Evolutionary conservation across 139 green algal genomes (phyloP), one percentile per base, ranked within the genome.

Genomic region (Prasinococcaceae sp.): DNA sequence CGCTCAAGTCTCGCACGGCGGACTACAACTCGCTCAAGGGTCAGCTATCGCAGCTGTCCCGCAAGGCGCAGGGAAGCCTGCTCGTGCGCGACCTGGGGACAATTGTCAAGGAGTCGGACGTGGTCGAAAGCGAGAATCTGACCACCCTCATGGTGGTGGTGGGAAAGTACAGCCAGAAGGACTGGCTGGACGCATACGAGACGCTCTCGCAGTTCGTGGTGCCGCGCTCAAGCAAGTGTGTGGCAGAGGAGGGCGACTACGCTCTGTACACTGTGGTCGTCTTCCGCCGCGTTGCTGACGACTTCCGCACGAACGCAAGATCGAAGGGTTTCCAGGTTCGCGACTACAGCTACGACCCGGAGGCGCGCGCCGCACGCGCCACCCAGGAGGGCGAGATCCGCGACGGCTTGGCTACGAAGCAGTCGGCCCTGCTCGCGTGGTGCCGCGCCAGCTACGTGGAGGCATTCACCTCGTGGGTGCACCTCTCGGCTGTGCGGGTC

Each of bases 171-270:
- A 52, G 36, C 10, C 50, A 82, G n/a, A 72, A 78, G 35, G 90
- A 97, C 2, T 77, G 68, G 80, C 53, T 88, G 37, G 53, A 47
- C 5, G 57, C 30, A 3, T 98, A 98, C 53, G 90, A 98, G 66
- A 80, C 55, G 28, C 69, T 95, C 20, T 72, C 72, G 27, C 76
- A 93, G 25, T 96, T 88, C 58, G 70, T 78, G 48, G 69, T 78
- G 20, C 70, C 70, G 16, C 51, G 71, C 17, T 73, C 59, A 1
- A 60, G 49, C 0, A 74, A 65, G 24, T 27, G 76, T n/a, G 58
- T 98, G 0, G 46, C 68, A 1, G 76, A 94, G 66, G 90, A 98
- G 66, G 69, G 76, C 37, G 90, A 98, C 46, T 95, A 92, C 57
- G 50, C 62, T 1, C 65, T 95, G 26, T 82, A 82, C 60, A 79